These are phyloP conservation scores for Tremella mesenterica DNA, from an alignment of 768 basidiomycete species.

Conservation along the genomic window DNA sequence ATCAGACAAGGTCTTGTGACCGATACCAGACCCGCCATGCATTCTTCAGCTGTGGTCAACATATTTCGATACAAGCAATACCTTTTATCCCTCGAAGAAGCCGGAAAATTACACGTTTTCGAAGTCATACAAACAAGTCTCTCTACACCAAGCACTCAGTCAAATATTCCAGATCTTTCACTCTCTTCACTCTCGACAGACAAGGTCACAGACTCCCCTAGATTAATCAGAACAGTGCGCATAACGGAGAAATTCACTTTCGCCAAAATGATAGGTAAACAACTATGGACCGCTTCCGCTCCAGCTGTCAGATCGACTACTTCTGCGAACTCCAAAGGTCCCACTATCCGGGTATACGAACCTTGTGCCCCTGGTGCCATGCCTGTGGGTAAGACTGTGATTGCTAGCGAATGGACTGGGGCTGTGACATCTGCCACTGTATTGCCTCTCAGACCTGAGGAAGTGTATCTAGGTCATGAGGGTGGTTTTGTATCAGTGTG, in stretches of 20 bases:
- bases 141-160: slow-evolving; percentile 38
- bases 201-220: slow-evolving; percentile 1
- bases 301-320: slow-evolving; percentile 39
- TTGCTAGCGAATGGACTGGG: slow-evolving; percentile 62
- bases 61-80: slow-evolving; percentile 60
- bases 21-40: slow-evolving; percentile 56
- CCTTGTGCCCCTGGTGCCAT: slow-evolving; percentile 41
- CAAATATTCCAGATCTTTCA: slow-evolving; percentile 41
- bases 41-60: slow-evolving; percentile 58
- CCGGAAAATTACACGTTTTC: slow-evolving; percentile 73
- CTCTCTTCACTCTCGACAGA: no score
- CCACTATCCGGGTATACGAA: slow-evolving; percentile 75
- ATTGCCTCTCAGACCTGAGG: slow-evolving; percentile 58
- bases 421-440: slow-evolving; percentile 73
- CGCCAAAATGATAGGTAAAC: slow-evolving; percentile 60
- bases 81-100: slow-evolving; percentile 78
- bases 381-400: slow-evolving; percentile 50
- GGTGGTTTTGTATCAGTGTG: slow-evolving; percentile 84
- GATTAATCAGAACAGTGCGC: slow-evolving; percentile 43
- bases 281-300: slow-evolving; percentile 68
- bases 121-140: slow-evolving; percentile 13
- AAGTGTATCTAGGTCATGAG: slow-evolving; percentile 82
- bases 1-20: slow-evolving; percentile 54
- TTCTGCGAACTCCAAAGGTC: slow-evolving; percentile 49
- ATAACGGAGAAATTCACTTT: slow-evolving; percentile 77